Evolutionary conservation across 2,329 filamentous ascomycete genomes (phyloP).

Genomic region (Hymenoscyphus scutula): DNA sequence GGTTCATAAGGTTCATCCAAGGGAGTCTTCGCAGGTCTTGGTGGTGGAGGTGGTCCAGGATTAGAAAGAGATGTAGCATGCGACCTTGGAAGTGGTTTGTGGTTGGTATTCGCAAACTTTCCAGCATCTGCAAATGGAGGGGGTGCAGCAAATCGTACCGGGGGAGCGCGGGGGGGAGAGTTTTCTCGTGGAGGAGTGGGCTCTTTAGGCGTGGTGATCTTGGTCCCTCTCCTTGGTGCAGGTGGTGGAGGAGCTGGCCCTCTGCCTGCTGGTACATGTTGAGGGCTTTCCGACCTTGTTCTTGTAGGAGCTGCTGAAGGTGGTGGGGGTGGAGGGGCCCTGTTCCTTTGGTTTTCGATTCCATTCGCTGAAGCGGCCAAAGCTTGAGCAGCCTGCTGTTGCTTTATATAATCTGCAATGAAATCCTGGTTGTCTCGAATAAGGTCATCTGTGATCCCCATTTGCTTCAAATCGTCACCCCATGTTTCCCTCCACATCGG

Average conservation of each 20-base stretch:
- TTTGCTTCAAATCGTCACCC: constrained; percentile 60
- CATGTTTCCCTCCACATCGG: constrained; percentile 64
- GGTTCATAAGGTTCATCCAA: constrained; percentile 62
- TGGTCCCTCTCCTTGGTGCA: constrained; percentile 57
- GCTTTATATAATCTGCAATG: constrained; percentile 61
- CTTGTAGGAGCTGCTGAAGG: constrained; percentile 47
- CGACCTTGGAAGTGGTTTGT: constrained; percentile 44
- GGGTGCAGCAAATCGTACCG: constrained; percentile 75
- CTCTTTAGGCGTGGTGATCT: constrained; percentile 47
- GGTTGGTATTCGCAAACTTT: constrained; percentile 66
- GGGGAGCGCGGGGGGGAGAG: constrained; percentile 59
- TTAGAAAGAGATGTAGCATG: constrained; percentile 49
- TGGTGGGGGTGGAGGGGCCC: constrained; percentile 61
- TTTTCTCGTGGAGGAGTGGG: constrained; percentile 67
- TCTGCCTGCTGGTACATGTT: constrained; percentile 30
- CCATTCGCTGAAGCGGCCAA: constrained; percentile 43
- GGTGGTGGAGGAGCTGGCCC: constrained; percentile 52
- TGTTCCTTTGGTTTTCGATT: constrained; percentile 43
- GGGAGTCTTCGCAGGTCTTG: constrained; percentile 66
- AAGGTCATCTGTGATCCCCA: constrained; percentile 64
- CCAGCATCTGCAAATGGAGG: constrained; percentile 88
- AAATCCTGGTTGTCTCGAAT: constrained; percentile 68
- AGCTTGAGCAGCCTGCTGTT: constrained; percentile 51
- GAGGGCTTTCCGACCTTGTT: constrained; percentile 34
- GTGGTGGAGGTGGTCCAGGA: constrained; percentile 65